phyloP scores from a whole-genome alignment of 257 asterid species.

The Rubia yunnanensis region DNA sequence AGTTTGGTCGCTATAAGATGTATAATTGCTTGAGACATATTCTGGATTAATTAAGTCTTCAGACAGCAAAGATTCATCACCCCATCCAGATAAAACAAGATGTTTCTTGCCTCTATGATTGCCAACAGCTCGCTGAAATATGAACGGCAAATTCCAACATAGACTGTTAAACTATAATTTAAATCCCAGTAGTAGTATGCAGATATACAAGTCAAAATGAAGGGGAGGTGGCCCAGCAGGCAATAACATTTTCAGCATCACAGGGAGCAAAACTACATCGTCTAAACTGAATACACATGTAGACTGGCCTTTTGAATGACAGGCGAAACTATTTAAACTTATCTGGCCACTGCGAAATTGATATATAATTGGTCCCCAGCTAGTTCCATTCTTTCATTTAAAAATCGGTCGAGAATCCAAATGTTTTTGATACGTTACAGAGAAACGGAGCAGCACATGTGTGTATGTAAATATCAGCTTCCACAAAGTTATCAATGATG shows the following conservation, averaged over 20 bases:
- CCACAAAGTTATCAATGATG: not conserved
- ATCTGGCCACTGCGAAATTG: not conserved
- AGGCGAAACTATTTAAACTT: not conserved
- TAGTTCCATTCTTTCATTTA: not conserved
- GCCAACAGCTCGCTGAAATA: conserved; percentile 69
- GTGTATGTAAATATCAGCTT: not conserved
- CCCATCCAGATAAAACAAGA: conserved; percentile 90
- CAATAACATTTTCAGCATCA: not conserved
- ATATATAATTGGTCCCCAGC: not conserved
- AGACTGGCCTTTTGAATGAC: not conserved
- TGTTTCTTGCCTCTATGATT: conserved; percentile 83
- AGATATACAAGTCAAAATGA: not conserved
- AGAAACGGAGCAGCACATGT: not conserved
- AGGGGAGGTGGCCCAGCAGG: not conserved
- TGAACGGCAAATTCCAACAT: not conserved
- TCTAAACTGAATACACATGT: not conserved
- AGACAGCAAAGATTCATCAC: conserved; percentile 80
- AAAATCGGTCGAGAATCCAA: not conserved
- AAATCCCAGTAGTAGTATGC: not conserved
- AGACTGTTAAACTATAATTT: not conserved
- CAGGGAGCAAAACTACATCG: not conserved
- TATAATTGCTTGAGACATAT: conserved; percentile 50
- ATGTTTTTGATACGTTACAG: not conserved
- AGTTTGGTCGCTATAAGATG: conserved; percentile 63
- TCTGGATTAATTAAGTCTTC: conserved; percentile 66